Conservation (phyloP, 2,329 filamentous ascomycete genomes). For the Aspergillus bombycis region DNA sequence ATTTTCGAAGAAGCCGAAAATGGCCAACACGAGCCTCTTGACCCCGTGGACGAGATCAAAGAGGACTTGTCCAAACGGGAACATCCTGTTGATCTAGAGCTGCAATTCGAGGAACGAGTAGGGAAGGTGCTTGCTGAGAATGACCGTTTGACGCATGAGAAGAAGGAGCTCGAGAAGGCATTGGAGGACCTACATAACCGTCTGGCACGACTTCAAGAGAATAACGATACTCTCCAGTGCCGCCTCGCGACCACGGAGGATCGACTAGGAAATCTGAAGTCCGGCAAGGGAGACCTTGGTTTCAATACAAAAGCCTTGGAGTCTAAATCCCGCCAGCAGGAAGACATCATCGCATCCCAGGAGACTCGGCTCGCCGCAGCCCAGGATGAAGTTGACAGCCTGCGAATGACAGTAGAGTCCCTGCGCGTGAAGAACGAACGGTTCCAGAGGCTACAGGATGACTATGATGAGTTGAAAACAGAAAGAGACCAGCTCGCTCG, state of each 20-base stretch:
- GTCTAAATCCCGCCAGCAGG: constrained; percentile 63
- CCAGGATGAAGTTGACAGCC: constrained; percentile 48
- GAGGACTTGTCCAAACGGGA: constrained; percentile 39
- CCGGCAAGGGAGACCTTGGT: constrained; percentile 52
- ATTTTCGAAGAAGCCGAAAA: constrained; percentile 52
- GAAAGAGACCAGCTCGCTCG: constrained; percentile 50
- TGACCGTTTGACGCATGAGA: constrained; percentile 60
- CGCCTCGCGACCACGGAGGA: constrained; percentile 52
- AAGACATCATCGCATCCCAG: constrained; percentile 71
- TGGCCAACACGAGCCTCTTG: constrained; percentile 40
- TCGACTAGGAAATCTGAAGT: constrained; percentile 56
- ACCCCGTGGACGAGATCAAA: constrained; percentile 41
- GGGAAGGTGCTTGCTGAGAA: constrained; percentile 56
- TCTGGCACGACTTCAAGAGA: constrained; percentile 60
- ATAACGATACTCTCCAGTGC: constrained; percentile 50
- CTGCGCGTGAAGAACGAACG: constrained; percentile 50
- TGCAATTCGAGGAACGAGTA: constrained; percentile 53
- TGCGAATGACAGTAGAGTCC: constrained; percentile 49
- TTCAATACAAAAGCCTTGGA: constrained; percentile 47
- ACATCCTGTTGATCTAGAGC: constrained; percentile 45
- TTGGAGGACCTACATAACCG: constrained; percentile 59
- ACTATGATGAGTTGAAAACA: constrained; percentile 53
- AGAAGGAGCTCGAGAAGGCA: constrained; percentile 51
- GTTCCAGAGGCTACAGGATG: constrained; percentile 52
- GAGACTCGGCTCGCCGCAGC: constrained; percentile 66